Conservation (phyloP, 805 yeast genomes). For the Metschnikowia hibisci region DNA sequence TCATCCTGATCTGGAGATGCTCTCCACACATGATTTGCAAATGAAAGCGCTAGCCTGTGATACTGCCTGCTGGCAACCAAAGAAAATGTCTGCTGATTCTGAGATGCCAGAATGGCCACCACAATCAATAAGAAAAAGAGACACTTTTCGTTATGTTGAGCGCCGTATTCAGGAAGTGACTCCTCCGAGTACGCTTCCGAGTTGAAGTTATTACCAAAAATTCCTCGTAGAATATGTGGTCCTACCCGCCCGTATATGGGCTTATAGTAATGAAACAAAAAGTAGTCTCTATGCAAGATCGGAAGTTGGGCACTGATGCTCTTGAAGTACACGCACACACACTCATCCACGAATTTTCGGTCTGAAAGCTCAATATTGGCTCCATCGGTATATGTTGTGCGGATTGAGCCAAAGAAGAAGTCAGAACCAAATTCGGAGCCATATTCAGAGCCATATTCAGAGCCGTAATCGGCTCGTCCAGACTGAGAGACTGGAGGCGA, state of each 20-base stretch:
- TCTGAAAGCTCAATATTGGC: constrained; percentile 8
- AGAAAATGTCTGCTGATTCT: constrained; percentile 15
- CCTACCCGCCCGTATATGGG: constrained; percentile 14
- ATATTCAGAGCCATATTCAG: too few species aligned
- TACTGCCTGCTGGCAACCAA: constrained; percentile 8
- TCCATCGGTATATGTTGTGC: not conserved
- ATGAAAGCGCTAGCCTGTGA: constrained; percentile 11
- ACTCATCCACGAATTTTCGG: constrained; percentile 8
- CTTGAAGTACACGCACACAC: constrained; percentile 11
- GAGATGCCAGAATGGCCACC: constrained; percentile 18
- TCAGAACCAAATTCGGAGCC: not conserved
- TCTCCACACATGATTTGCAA: constrained; percentile 13
- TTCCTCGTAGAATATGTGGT: not conserved
- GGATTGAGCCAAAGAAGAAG: not conserved
- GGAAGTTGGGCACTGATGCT: constrained; percentile 15
- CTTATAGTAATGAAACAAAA: constrained; percentile 11
- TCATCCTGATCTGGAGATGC: constrained; percentile 3
- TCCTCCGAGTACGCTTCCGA: constrained; percentile 1
- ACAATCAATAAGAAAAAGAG: constrained; percentile 16
- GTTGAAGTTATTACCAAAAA: constrained; percentile 5
- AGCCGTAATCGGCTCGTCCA: too few species aligned
- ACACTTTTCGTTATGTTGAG: constrained; percentile 7
- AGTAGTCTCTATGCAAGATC: constrained; percentile 15
- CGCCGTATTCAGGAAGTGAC: not conserved
- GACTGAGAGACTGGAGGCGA: not conserved